Conservation (phyloP, 441 rosid genomes). For the Pelargonium australe region DNA sequence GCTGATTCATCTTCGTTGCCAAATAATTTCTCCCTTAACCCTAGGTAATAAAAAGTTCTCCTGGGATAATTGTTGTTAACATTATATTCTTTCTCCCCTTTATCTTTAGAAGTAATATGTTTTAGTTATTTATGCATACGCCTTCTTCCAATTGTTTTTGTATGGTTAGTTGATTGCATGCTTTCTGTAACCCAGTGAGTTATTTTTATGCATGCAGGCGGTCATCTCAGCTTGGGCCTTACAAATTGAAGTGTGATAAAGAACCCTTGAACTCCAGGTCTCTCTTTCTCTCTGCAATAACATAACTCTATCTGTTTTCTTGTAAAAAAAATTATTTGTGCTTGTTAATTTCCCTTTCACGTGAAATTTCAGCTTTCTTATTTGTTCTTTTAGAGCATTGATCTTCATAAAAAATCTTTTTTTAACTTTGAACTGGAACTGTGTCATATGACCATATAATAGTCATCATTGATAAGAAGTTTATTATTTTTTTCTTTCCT, state of each 20-base stretch:
- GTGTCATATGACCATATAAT: background rate
- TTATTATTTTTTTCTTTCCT: background rate
- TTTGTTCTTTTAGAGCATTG: background rate
- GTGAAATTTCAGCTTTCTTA: background rate
- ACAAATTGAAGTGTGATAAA: conserved; percentile 93
- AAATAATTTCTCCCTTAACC: conserved; percentile 49
- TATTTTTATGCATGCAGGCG: conserved; percentile 50
- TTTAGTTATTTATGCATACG: background rate
- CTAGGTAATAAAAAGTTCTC: conserved; percentile 56
- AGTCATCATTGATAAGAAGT: background rate
- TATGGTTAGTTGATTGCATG: background rate
- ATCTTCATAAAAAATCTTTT: background rate
- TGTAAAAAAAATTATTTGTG: too few relatives aligned
- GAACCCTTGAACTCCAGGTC: conserved; percentile 83
- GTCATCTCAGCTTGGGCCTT: conserved; percentile 55
- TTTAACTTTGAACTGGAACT: background rate
- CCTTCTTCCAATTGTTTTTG: background rate
- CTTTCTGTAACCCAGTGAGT: background rate
- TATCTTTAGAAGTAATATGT: background rate
- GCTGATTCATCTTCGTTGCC: conserved; percentile 70
- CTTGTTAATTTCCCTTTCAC: too few relatives aligned
- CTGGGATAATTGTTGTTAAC: conserved; percentile 6
- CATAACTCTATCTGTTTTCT: background rate
- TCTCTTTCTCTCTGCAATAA: conserved; percentile 13
- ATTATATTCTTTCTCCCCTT: background rate